These are phyloP conservation scores for Candolleomyces eurysporus DNA, from an alignment of 768 basidiomycete species.

Conservation along the genomic window DNA sequence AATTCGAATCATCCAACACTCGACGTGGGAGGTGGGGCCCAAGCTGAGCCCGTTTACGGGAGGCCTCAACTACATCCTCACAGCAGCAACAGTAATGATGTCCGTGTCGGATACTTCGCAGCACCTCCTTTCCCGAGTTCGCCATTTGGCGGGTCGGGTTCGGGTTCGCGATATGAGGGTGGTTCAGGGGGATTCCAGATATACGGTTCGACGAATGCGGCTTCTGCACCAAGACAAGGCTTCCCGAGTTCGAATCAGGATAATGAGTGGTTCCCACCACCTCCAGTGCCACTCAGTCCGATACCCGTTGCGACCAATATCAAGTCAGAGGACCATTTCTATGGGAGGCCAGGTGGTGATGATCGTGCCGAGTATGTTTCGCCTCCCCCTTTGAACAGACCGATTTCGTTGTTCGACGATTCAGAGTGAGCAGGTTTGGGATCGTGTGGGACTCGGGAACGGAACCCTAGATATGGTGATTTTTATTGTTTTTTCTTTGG, in stretches of 20 bases:
- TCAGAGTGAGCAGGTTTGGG: not conserved
- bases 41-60: not conserved
- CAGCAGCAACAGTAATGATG: not conserved
- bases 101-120: not conserved
- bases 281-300: conserved; percentile 1
- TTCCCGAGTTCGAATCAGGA: not conserved
- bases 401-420: conserved; percentile 2
- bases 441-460: too few relatives aligned
- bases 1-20: not conserved
- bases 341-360: not conserved
- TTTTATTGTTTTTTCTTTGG: too few relatives aligned
- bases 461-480: too few relatives aligned
- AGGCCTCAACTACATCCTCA: not conserved
- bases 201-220: not conserved
- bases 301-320: not conserved
- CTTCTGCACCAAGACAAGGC: not conserved
- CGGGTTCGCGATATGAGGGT: not conserved
- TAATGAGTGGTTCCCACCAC: not conserved
- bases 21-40: not conserved
- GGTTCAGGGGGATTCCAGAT: not conserved
- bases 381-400: conserved; percentile 1
- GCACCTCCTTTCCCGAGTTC: not conserved
- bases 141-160: not conserved
- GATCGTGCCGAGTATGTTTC: not conserved
- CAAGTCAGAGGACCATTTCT: not conserved